Evolutionary conservation across 441 rosid genomes (phyloP), one percentile per base, ranked within the genome.

Genomic region (Erodium texanum): DNA sequence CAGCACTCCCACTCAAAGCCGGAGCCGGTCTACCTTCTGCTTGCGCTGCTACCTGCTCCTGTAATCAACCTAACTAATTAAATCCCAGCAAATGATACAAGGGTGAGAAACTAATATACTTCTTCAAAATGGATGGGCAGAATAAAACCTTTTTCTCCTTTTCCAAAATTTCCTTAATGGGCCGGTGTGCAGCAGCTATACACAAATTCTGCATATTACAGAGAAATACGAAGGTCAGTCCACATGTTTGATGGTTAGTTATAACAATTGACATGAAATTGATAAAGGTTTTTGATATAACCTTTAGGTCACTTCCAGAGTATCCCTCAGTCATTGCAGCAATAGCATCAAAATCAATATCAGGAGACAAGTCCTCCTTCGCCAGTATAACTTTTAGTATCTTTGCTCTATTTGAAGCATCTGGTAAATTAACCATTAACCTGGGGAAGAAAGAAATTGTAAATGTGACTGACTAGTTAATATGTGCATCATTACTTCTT

Each of bases 271-370:
- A 20, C 27, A 58, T 7, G 23, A 7, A 64, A 16, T 16, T 24
- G 50, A 18, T 52, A 62, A 52, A 73, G 15, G 36, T 70, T 45
- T 16, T 11, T 14, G 18, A 23, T 12, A 12, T 56, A 65, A 95
- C 99, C 99, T 92, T 95, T 36, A 95, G 76, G 80, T 95, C 99
- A 72, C 99, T 95, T 77, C 99, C 98, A 59, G 99, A 92, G 77
- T 90, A 95, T 41, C 99, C 99, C 73, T 90, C 93, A 9, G 98
- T 86, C 96, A 95, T 88, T 66, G 70, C 85, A 24, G 98, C 99
- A 74, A 89, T 82, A 54, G 88, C 90, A 81, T 84, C 97, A 67
- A 92, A 77, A 74, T 90, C 90, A 27, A 89, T 81, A 77, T 83
- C 89, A 22, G 87, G 71, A 24, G 86, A 77, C 72, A 95, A 76